A percentile compares a stretch with the other conserved stretches of the same genome.
Conservation (phyloP, 352 stramenopile genomes). For the Globisporangium cylindrosporum region DNA sequence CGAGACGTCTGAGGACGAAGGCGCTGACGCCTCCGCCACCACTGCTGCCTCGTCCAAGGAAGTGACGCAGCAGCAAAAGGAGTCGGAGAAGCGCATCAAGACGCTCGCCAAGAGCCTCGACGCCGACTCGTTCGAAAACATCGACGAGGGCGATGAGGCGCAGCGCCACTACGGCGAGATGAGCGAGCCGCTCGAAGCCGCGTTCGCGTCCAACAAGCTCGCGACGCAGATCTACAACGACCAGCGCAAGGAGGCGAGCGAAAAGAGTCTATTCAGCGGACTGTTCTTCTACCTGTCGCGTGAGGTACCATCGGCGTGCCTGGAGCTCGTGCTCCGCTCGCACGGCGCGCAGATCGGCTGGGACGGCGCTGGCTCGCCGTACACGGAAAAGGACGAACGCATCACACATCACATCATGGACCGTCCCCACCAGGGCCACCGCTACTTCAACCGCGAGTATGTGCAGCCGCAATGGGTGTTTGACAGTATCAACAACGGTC, state of each 20-base stretch:
- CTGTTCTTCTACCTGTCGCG: constrained; percentile 92
- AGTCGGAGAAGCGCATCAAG: constrained; percentile 87
- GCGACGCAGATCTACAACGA: constrained; percentile 77
- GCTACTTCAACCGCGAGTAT: constrained; percentile 93
- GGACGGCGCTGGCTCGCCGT: constrained; percentile 92
- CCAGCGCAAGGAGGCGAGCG: constrained; percentile 73
- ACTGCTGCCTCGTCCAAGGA: constrained; percentile 16
- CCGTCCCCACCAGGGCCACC: constrained; percentile 87
- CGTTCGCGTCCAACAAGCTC: constrained; percentile 79
- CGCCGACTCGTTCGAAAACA: constrained; percentile 43
- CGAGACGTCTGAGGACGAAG: constrained; percentile 28
- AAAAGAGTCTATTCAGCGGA: constrained; percentile 78
- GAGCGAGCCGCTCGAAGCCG: constrained; percentile 89
- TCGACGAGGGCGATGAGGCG: constrained; percentile 78
- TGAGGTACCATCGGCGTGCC: constrained; percentile 92
- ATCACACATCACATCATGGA: constrained; percentile 99
- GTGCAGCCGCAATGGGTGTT: constrained; percentile 99
- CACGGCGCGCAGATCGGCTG: constrained; percentile 96
- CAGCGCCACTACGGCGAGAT: constrained; percentile 75
- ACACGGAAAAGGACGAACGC: constrained; percentile 83
- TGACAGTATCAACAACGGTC: constrained; percentile 96
- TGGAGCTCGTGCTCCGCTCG: constrained; percentile 95
- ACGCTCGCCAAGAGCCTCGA: constrained; percentile 44
- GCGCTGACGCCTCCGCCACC: not conserved
- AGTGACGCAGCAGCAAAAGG: constrained; percentile 72